Base-by-base conservation (phyloP, 1,139 yeast genomes). In the Saccharomyces hybrid region DNA sequence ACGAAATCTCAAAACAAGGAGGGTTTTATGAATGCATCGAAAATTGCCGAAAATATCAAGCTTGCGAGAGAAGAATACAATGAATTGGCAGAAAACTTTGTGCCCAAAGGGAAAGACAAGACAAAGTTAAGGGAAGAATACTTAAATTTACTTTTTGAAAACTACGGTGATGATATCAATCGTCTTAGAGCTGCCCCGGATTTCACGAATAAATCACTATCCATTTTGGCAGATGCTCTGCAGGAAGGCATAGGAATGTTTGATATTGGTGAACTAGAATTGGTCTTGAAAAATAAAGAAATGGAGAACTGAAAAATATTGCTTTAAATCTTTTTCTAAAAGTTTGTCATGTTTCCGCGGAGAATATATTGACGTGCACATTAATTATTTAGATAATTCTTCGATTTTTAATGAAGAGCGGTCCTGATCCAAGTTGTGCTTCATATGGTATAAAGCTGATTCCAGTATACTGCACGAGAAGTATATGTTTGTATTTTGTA, bases 191-290 rank as follows among this genome's bases (percentile, higher is more conserved):
- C 76, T 59, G 83, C 83, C 47, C 84, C 85, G 7, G 90, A 84
- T 66, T 85, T 85, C 62, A 74, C 74, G 23, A 77, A 75, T 49
- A 79, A 77, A 60, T 83, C 88, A 20, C 73, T 85, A 58, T 80
- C 80, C 23, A 67, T 83, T 51, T 71, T 85, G 61, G 90, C 89
- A 2, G 82, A 81, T 62, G 76, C 84, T 2, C 74, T 85, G 56
- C 86, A 83, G 64, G 81, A 83, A 51, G 87, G 88, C 13, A 76
- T 81, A 6, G 81, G 83, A 59, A 77, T 85, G 73, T 85, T 84
- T 69, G 88, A 83, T 65, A 77, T 78, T 48, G 86, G 82, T 42
- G 77, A 83, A 13, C 70, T 84, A 60, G 76, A 72, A 56, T 60
- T 70, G 31, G 58, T 62, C 49, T 56, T 59, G 41, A 62, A 56